Evolutionary conservation across 2,329 filamentous ascomycete species (phyloP), one percentile per base, ranked within the genome.

Genomic region (Venturia aucupariae): DNA sequence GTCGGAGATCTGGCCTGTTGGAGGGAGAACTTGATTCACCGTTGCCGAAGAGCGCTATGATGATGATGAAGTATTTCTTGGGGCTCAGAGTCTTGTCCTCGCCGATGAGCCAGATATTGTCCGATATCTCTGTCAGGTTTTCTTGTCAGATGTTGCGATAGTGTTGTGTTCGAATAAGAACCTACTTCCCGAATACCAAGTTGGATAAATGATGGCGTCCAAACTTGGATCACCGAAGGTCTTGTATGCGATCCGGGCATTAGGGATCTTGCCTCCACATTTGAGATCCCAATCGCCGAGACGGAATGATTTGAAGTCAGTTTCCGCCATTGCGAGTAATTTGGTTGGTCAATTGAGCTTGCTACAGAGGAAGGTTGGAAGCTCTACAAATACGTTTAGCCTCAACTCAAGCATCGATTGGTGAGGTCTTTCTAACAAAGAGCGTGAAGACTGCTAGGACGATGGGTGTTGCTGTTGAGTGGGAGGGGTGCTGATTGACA

Each of bases 81-180:
- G 89, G 88, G 66, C 82, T 82, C 54, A 92, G 78, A 0, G 86
- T 82, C 72, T 85, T 89, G 68, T 84, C 81, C 6, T 81, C 73
- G 15, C 87, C 87, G 51, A 90, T 81, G 13, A 92, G 81, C 89
- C 89, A 92, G 71, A 88, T 80, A 66, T 92, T 92, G 70, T 90
- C 86, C 2, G 80, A 77, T 67, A 92, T 89, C 2, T 75, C 78
- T 76, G 32, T 19, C 51, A n/a, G 6, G 27, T 11, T 15, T 8
- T 22, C 19, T 13, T 22, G 63, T 66, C 54, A 41, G 64, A 17
- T 35, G 15, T 2, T 35, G 51, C 27, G 7, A 19, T 17, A 13
- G 13, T 35, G 4, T 38, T 5, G 17, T 51, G 41, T 44, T 22
- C 8, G 39, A 30, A 30, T 22, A 19, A 17, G 39, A 51, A 74